A percentile compares a stretch with the other conserved stretches of the same genome.
These are phyloP conservation scores for Syncephalastrum monosporum DNA, from an alignment of 371 early-diverging fungal species.

Conservation along the genomic window DNA sequence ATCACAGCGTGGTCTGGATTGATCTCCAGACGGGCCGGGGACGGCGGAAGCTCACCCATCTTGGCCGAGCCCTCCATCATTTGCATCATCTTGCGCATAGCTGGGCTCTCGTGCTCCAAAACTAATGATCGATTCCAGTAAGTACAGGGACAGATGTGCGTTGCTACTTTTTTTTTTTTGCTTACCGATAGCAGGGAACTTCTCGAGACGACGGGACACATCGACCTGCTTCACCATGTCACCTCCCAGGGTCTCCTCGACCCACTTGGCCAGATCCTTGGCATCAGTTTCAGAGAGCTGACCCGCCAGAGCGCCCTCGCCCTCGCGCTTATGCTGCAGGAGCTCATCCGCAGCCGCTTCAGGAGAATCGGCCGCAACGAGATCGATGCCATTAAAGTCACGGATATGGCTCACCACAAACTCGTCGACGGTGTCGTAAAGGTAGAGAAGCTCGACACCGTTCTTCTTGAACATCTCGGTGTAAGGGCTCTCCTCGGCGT, in stretches of 20 bases:
- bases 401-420: constrained; percentile 79
- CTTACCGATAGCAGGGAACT: constrained; percentile 71
- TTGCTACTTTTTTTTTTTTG: not conserved
- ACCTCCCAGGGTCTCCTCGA: constrained; percentile 61
- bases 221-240: constrained; percentile 67
- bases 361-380: constrained; percentile 82
- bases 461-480: constrained; percentile 82
- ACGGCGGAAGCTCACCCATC: constrained; percentile 50
- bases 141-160: not conserved
- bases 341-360: constrained; percentile 55
- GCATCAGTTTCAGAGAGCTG: constrained; percentile 54
- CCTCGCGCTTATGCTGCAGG: constrained; percentile 37
- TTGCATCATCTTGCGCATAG: constrained; percentile 71
- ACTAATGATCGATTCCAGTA: constrained; percentile 28
- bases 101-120: constrained; percentile 74
- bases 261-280: constrained; percentile 66
- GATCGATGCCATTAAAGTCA: constrained; percentile 72
- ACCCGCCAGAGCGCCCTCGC: constrained; percentile 26
- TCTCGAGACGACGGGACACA: constrained; percentile 65
- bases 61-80: constrained; percentile 75
- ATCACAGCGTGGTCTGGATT: constrained; percentile 83
- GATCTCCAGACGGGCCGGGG: constrained; percentile 76
- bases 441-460: constrained; percentile 73
- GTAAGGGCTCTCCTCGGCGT: constrained; percentile 84
- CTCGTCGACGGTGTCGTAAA: constrained; percentile 89